Base-by-base conservation (phyloP, 305 asterid species). In the Rubia balearica region DNA sequence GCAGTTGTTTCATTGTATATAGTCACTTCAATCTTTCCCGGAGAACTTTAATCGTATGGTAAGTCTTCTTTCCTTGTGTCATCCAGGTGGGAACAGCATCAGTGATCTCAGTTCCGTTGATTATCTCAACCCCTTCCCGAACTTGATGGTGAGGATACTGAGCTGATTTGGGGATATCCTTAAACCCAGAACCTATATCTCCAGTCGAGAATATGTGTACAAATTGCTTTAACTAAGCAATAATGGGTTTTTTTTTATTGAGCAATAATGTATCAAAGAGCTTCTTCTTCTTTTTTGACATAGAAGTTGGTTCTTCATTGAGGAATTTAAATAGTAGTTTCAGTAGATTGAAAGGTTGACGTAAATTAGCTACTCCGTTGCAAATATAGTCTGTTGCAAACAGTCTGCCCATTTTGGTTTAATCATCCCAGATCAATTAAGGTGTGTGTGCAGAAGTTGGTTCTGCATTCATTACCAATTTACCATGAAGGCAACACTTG, bases 61-160 rank as follows among this genome's bases (percentile, higher is more conserved):
- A 59, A 68, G 66, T 78, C 66, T 30, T 36, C 24, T 41, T 36
- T 51, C 16, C 63, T 76, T 82, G 57, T 46, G 40, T 70, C 21
- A 57, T 79, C 61, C 86, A 94, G 99, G 96, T 66, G 85, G 79
- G 68, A 94, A 94, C 89, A 80, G 78, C 70, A 85, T 94, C 75
- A 89, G 82, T 72, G 90, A 83, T 82, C 79, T 87, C 82, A 75
- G 80, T 64, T 94, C 93, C 68, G 79, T 89, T 55, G 91, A 94
- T 82, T 78, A 94, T 7, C 89, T 94, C 7, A 91, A 94, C 78
- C 82, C 79, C 74, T 94, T 91, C 77, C 96, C 96, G 33, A 83
- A 76, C 74, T 88, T 91, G 90, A 72, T 49, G 85, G 99, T 91
- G 83, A 88, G 96, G 59, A 8, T 72, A 74, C 27, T 60, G 13